Evolutionary conservation across 2,329 filamentous ascomycete species (phyloP), one percentile per base, ranked within the genome.

Genomic region (Diaporthe nobilis): DNA sequence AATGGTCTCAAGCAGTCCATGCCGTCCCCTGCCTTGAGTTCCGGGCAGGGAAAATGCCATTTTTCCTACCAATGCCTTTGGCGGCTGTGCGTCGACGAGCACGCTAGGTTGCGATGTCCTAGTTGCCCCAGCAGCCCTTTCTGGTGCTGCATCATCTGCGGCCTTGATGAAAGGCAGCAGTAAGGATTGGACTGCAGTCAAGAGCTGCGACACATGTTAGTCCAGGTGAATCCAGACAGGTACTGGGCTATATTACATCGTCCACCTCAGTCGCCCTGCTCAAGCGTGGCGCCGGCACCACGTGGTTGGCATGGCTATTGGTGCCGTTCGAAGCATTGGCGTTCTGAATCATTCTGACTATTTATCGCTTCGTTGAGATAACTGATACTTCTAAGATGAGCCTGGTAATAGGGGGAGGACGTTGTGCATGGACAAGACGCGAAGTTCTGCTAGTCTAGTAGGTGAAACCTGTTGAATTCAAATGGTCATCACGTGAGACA

Each of bases 1-100:
- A 58, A 98, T 89, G 4, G 91, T 90, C 47, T 91, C 88, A n/a
- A 53, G 49, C 22, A 53, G 49, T 4, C 49, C 49, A 25, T 25
- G 2, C 4, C n/a, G 49, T 13, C 49, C 49, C n/a, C 49, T 22
- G 9, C 49, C 49, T 53, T 25, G n/a, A 53, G 4, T 53, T 13
- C 3, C 49, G 12, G 49, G 49, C 22, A 53, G 49, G 49, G 49
- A n/a, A 53, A 53, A 53, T 53, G 49, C 22, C 49, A 53, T 13
- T 20, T 51, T 51, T 12, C 25, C 49, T 25, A 51, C 22, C 22
- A 51, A 25, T 12, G 9, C 49, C 49, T 51, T 51, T 53, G 49
- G 49, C 22, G 49, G 10, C 13, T 53, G 49, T 53, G 49, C n/a
- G 49, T 53, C 49, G 49, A 53, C 49, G 49, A 53, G 49, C 22